Conservation (phyloP, 75 land plant species). For the Picea glauca region DNA sequence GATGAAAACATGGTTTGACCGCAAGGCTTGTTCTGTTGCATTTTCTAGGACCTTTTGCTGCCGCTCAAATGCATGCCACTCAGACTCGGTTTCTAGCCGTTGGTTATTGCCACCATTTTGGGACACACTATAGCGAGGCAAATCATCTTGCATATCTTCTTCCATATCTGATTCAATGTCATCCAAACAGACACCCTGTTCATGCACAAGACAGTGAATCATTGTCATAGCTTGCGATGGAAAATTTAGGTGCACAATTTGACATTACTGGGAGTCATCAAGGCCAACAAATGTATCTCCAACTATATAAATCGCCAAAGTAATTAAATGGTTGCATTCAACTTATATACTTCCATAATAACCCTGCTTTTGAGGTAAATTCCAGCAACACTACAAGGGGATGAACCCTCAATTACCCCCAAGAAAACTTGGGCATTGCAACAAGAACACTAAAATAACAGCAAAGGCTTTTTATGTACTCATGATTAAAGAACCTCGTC, state of each 20-base stretch:
- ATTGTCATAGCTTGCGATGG: too few relatives aligned
- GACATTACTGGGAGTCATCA: too few relatives aligned
- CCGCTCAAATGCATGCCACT: slow-evolving; percentile 19
- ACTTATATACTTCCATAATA: too few relatives aligned
- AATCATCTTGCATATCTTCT: background rate
- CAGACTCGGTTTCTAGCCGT: slow-evolving; percentile 12
- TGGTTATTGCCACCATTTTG: slow-evolving; percentile 2
- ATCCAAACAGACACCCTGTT: slow-evolving; percentile 30
- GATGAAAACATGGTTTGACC: slow-evolving; percentile 64
- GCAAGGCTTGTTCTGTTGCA: slow-evolving; percentile 73
- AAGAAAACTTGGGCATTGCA: background rate
- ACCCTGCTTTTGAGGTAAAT: too few relatives aligned
- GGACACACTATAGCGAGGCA: background rate
- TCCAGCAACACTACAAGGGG: background rate
- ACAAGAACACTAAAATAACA: background rate
- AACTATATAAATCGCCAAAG: too few relatives aligned
- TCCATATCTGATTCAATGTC: slow-evolving; percentile 16
- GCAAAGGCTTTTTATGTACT: background rate
- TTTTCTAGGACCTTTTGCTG: slow-evolving; percentile 55
- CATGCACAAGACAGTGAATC: too few relatives aligned
- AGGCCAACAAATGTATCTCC: too few relatives aligned
- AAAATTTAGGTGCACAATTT: too few relatives aligned
- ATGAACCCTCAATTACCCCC: background rate
- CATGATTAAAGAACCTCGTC: background rate
- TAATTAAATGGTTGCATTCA: too few relatives aligned